Conservation (phyloP, 108 stramenopile species). For the Bacterosira constricta region DNA sequence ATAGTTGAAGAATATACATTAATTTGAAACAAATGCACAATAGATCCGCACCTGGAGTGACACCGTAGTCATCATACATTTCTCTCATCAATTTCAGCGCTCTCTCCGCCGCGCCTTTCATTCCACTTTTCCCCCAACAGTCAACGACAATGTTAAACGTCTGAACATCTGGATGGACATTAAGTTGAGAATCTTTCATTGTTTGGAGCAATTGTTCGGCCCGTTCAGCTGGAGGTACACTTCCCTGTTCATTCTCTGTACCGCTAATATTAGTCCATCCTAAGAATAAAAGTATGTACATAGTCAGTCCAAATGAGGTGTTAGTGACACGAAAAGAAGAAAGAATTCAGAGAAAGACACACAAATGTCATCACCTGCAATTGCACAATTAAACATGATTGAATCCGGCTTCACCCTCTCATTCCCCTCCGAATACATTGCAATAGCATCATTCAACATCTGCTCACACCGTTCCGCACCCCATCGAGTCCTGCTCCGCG, state of each 20-base stretch:
- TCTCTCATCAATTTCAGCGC: conserved; percentile 33
- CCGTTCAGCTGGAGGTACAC: conserved; percentile 29
- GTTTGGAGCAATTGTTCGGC: conserved; percentile 43
- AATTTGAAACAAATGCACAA: no score
- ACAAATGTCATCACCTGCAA: conserved; percentile 11
- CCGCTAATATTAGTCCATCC: conserved; percentile 40
- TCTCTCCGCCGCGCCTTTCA: conserved; percentile 23
- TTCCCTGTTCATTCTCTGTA: not conserved
- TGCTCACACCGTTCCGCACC: conserved; percentile 40
- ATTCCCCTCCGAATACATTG: conserved; percentile 37
- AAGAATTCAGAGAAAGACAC: not conserved
- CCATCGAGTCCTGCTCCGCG: conserved; percentile 26
- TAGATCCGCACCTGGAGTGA: not conserved
- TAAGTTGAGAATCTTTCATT: conserved; percentile 20
- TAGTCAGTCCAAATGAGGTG: no score
- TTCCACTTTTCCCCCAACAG: conserved; percentile 44
- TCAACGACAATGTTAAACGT: conserved; percentile 43
- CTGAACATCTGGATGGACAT: conserved; percentile 31
- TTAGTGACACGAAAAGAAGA: not conserved
- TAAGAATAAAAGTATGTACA: no score
- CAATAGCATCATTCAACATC: conserved; percentile 30
- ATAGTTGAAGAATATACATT: no score
- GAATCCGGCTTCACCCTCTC: conserved; percentile 39
- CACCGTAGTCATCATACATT: conserved; percentile 13
- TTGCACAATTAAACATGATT: conserved; percentile 45